These are phyloP conservation scores for Venturiaceae sp. DNA, from an alignment of 2,329 filamentous ascomycete species.

Conservation along the genomic window DNA sequence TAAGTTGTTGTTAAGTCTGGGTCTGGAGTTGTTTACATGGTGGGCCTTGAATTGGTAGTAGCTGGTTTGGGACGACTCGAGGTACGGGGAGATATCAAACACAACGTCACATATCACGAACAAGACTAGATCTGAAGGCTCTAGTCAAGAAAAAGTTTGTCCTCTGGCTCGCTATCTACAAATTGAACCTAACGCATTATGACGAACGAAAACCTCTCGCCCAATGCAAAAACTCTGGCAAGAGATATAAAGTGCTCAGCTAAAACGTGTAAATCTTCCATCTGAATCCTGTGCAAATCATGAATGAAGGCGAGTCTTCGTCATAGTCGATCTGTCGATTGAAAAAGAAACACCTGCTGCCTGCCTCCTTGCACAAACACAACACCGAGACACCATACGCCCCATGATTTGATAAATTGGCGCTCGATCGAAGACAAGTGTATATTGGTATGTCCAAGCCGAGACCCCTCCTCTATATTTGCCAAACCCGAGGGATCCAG, in stretches of 20 bases:
- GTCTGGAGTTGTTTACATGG: no score
- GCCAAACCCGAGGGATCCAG: not conserved
- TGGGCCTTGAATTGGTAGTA: no score
- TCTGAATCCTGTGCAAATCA: slow-evolving; percentile 3
- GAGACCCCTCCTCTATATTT: not conserved
- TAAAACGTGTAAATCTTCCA: slow-evolving; percentile 2
- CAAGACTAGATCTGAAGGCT: no score
- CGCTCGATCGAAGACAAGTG: not conserved
- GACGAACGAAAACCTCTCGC: not conserved
- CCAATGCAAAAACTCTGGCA: not conserved
- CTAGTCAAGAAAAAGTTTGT: not conserved
- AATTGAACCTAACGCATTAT: slow-evolving; percentile 1
- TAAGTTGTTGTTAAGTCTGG: not conserved
- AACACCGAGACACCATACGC: not conserved
- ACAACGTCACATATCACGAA: not conserved
- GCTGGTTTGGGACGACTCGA: no score
- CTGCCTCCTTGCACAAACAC: not conserved
- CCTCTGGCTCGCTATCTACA: slow-evolving; percentile 3
- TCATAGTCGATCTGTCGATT: not conserved
- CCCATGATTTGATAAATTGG: not conserved
- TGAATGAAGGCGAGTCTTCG: not conserved
- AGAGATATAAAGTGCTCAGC: not conserved
- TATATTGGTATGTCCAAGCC: not conserved
- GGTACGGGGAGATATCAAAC: no score
- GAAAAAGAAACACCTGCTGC: not conserved